Evolutionary conservation across 2,329 filamentous ascomycete genomes (phyloP).

Genomic region (Diaporthe aspalathi): DNA sequence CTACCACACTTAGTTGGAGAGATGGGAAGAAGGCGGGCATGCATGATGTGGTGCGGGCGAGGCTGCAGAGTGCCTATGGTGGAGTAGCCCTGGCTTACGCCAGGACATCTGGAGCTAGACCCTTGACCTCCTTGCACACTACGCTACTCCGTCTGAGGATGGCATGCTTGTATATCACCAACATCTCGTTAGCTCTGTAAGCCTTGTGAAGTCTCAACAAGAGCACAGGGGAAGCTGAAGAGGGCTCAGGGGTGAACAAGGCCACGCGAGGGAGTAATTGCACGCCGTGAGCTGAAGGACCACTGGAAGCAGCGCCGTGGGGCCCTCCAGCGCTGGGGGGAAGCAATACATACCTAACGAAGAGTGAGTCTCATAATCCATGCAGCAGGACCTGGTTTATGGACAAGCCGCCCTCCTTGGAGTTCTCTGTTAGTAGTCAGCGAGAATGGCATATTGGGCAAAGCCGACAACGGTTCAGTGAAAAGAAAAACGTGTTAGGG

Average conservation of each 20-base stretch:
- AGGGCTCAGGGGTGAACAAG: constrained; percentile 35
- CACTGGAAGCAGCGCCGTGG: too few species aligned
- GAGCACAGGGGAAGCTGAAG: constrained; percentile 28
- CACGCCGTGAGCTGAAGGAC: constrained; percentile 31
- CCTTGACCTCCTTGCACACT: constrained; percentile 46
- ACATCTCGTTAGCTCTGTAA: background rate
- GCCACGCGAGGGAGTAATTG: constrained; percentile 36
- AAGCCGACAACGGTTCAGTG: too few species aligned
- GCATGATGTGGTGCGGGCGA: background rate
- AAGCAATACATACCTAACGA: too few species aligned
- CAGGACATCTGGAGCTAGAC: constrained; percentile 45
- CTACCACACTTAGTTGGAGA: background rate
- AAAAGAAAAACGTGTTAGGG: too few species aligned
- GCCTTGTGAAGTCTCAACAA: background rate
- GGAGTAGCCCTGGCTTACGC: constrained; percentile 43
- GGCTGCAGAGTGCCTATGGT: background rate
- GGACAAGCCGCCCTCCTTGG: too few species aligned
- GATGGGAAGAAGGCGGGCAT: background rate
- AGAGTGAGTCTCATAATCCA: too few species aligned
- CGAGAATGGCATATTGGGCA: too few species aligned
- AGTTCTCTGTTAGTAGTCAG: too few species aligned
- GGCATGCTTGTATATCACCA: background rate
- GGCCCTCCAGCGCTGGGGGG: too few species aligned
- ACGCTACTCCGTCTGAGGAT: constrained; percentile 37
- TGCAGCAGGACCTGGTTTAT: too few species aligned